These are phyloP conservation scores for Apiospora marii DNA, from an alignment of 2,329 filamentous ascomycete species.

Conservation along the genomic window DNA sequence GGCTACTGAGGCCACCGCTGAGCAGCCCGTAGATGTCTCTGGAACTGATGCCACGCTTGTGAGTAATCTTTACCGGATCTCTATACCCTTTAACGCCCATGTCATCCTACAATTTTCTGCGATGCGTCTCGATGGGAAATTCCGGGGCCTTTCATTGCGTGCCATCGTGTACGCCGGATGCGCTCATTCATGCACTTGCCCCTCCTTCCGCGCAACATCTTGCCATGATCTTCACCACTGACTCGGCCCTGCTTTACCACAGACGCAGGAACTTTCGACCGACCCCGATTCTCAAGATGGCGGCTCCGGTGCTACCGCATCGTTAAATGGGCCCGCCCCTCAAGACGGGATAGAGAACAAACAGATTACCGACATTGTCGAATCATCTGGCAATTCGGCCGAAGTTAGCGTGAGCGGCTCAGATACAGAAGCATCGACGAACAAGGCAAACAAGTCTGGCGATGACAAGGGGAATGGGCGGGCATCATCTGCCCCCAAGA, in stretches of 20 bases:
- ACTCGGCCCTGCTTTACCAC: conserved; percentile 22
- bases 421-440: conserved; percentile 76
- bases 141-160: background rate
- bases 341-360: conserved; percentile 64
- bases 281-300: conserved; percentile 56
- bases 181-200: conserved; percentile 26
- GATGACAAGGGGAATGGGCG: conserved; percentile 68
- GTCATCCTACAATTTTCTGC: background rate
- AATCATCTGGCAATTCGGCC: conserved; percentile 67
- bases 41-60: conserved; percentile 43
- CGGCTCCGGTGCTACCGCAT: conserved; percentile 49
- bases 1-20: conserved; percentile 44
- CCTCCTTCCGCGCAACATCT: conserved; percentile 28
- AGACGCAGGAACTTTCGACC: conserved; percentile 43
- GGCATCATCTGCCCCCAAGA: conserved; percentile 70
- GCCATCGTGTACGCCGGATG: background rate
- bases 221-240: conserved; percentile 16
- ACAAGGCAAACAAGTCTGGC: conserved; percentile 61
- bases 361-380: conserved; percentile 62
- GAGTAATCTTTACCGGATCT: conserved; percentile 32
- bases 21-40: conserved; percentile 44
- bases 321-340: conserved; percentile 55
- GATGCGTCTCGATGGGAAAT: background rate
- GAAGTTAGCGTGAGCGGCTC: conserved; percentile 78
- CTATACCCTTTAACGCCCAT: background rate